These are phyloP conservation scores for Phalaenopsis hybrid DNA, from an alignment of 116 monocot species.

Conservation along the genomic window DNA sequence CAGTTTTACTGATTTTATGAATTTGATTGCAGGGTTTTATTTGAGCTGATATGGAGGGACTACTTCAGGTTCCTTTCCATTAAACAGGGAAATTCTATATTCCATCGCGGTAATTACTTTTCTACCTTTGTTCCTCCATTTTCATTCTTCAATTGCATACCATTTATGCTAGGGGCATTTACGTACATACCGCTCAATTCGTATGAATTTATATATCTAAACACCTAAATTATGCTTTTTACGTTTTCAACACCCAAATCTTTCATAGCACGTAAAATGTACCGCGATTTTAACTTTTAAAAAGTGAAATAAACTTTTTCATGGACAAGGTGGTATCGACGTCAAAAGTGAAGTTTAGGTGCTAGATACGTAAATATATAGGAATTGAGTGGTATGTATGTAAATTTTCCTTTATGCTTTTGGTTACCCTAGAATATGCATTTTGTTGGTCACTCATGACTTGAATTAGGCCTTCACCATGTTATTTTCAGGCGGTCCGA, in stretches of 20 bases:
- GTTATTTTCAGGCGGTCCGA: slow-evolving; percentile 58
- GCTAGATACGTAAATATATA: too few species aligned
- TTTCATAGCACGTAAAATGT: too few species aligned
- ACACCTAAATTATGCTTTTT: too few species aligned
- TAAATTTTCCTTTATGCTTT: too few species aligned
- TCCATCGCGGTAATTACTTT: slow-evolving; percentile 59
- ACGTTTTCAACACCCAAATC: too few species aligned
- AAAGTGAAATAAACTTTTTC: too few species aligned
- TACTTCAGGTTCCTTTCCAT: slow-evolving; percentile 86
- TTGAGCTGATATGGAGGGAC: slow-evolving; percentile 98
- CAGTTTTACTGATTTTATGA: slow-evolving; percentile 14
- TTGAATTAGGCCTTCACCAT: background rate
- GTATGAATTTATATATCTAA: too few species aligned
- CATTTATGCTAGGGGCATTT: background rate
- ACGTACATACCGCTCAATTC: too few species aligned
- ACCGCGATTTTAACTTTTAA: too few species aligned
- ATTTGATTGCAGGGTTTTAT: slow-evolving; percentile 67
- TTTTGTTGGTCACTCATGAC: background rate
- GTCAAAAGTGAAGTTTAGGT: too few species aligned
- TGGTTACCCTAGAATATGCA: background rate
- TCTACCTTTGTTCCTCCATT: background rate
- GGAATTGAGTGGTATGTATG: too few species aligned
- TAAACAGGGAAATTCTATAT: slow-evolving; percentile 84
- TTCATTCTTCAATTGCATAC: background rate
- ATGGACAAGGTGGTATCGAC: too few species aligned